Base-by-base conservation (phyloP, 768 basidiomycete genomes). In the Lentinula sp. region DNA sequence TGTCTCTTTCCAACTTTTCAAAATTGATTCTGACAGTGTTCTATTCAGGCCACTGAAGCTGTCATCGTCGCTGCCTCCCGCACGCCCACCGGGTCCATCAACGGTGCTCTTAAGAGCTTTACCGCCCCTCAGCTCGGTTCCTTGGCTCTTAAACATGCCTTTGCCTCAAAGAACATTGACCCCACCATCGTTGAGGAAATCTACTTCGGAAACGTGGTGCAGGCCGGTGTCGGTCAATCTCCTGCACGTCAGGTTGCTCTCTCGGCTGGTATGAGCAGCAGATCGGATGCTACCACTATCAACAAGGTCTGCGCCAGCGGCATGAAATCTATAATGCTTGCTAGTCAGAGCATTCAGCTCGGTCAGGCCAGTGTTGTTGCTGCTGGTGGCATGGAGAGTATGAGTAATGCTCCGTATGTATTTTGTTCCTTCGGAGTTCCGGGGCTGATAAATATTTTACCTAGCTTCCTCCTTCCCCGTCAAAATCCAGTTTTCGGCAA, bases 271-370 rank as follows among this genome's bases (percentile, higher is more conserved):
- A 79, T 97, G 70, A 85, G 82, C 64, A 73, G 87, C 9, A 81
- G 81, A 60, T 95, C 96, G 32, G 97, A 99, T 77, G 95, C 96
- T 20, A 98, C 97, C 41, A 99, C 97, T 53, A 87, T 99, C 79
- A 99, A 99, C 85, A 99, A 99, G 79, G 97, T 99, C 73, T 99
- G 97, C 74, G 97, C 97, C 5, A 95, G 92, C 58, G 97, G 97
- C 63, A 79, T 99, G 83, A 98, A 98, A 76, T 83, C 95, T 33
- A 85, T 98, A 76, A 97, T 94, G 74, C 81, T 98, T 64, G 97
- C 93, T 60, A 83, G 93, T 32, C 97, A 98, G 78, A 85, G 83
- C 68, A 93, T 99, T 69, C 82, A 87, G 72, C 81, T 87, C 23
- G 97, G 97, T 55, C 86, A 96, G 71, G 86, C 90, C 62, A 85